A percentile compares a stretch with the other conserved stretches of the same genome.
Evolutionary conservation across 208 protist species (phyloP).

Genomic region (Wallacemonas sp.): DNA sequence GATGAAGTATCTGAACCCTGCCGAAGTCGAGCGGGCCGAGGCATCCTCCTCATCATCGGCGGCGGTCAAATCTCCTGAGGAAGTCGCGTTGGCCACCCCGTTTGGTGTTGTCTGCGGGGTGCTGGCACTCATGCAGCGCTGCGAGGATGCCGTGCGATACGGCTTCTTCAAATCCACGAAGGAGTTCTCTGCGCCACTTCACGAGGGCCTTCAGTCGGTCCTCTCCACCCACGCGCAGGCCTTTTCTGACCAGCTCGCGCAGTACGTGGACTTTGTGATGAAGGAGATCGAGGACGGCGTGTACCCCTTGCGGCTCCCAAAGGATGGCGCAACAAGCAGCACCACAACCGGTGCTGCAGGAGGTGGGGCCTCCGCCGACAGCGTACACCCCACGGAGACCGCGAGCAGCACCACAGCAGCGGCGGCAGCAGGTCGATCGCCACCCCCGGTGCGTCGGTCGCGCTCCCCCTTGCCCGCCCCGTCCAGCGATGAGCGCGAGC

Average conservation of each 20-base stretch:
- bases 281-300: slow-evolving; percentile 41
- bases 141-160: slow-evolving; percentile 45
- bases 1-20: background rate
- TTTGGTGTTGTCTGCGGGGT: slow-evolving; percentile 71
- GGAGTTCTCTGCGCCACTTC: slow-evolving; percentile 70
- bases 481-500: background rate
- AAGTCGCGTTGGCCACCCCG: slow-evolving; percentile 30
- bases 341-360: too few relatives aligned
- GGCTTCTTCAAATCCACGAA: slow-evolving; percentile 56
- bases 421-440: background rate
- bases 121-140: slow-evolving; percentile 78
- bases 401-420: background rate
- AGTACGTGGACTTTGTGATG: slow-evolving; percentile 91
- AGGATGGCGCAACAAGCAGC: background rate
- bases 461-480: background rate
- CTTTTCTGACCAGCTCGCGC: slow-evolving; percentile 92
- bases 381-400: background rate
- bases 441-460: background rate
- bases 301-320: slow-evolving; percentile 11
- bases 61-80: too few relatives aligned
- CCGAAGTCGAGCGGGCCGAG: background rate
- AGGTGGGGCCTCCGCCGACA: too few relatives aligned
- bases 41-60: too few relatives aligned
- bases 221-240: slow-evolving; percentile 81
- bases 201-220: slow-evolving; percentile 89